Base-by-base conservation (phyloP, 225 moss, liverwort and hornwort species). In the Straminergon stramineum region DNA sequence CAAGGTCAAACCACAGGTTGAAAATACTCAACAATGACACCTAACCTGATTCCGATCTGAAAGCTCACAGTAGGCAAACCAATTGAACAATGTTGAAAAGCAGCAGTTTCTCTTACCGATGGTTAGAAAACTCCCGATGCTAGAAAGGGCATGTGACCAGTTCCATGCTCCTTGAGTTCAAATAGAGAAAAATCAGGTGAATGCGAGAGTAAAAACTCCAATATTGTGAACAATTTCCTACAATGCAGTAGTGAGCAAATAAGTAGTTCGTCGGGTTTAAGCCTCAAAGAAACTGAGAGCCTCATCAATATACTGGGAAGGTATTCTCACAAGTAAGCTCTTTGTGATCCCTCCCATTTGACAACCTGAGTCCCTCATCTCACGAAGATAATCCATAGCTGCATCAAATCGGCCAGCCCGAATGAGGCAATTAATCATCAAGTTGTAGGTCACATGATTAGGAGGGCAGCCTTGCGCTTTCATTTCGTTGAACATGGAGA, bases 401-500 rank as follows among this genome's bases (percentile, higher is more conserved):
- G 90, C 89, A 60, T 79, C 92, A 73, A 94, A 85, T 71, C 94
- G 81, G 66, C 95, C 95, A 34, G 94, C 94, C 69, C 91, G 88
- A 82, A 94, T 93, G 35, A 97, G 93, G 74, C 92, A 94, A 81
- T 86, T 90, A n/a, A 96, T 90, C 57, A 97, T 81, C 65, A 95
- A 86, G 82, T 96, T 94, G 86, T 94, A 96, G 19, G 95, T 94
- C 70, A 94, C 92, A 61, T 91, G 87, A 88, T 97, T 96, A 4
- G 94, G 96, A 79, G 87, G 81, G 67, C 95, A 97, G 28, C 96
- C 94, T 85, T 93, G 92, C 74, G 77, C 84, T 88, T 95, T 91
- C 97, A 96, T 97, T 79, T 95, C 96, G 75, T 80, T 82, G 67
- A 98, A 95, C 90, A 95, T 88, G 53, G 92, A 92, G 32, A 96